Evolutionary conservation across 352 stramenopile species (phyloP).

Genomic region (Phytophthora quininea): DNA sequence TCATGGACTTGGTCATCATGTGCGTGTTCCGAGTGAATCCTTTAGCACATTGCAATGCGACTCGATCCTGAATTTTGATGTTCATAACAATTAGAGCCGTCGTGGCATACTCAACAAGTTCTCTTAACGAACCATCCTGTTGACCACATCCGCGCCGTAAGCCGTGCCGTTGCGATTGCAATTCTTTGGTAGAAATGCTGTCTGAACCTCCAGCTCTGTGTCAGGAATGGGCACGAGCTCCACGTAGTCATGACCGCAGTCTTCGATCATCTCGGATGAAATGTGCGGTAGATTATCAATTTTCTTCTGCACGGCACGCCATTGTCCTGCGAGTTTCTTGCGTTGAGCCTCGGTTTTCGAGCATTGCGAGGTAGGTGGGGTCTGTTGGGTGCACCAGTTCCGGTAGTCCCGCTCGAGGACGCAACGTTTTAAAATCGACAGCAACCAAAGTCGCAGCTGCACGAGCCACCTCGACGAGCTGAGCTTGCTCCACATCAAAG

Average conservation of each 20-base stretch:
- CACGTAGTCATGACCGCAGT: conserved; percentile 31
- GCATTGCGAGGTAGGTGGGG: not conserved
- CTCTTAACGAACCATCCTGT: conserved; percentile 40
- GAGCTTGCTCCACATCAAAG: conserved; percentile 3
- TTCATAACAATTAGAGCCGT: not conserved
- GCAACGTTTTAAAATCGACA: conserved; percentile 9
- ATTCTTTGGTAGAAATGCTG: conserved; percentile 74
- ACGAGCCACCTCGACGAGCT: not conserved
- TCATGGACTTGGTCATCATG: conserved; percentile 71
- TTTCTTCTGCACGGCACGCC: conserved; percentile 67
- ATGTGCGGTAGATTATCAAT: conserved; percentile 67
- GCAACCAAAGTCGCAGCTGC: not conserved
- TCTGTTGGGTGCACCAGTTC: conserved; percentile 1
- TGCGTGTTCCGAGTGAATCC: conserved; percentile 70
- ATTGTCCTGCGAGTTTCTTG: conserved; percentile 61
- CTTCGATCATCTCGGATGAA: conserved; percentile 66
- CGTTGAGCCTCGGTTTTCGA: not conserved
- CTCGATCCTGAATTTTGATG: conserved; percentile 63
- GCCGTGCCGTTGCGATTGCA: conserved; percentile 76
- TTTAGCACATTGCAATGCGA: conserved; percentile 60
- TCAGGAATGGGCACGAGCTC: conserved; percentile 55
- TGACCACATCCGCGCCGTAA: conserved; percentile 66
- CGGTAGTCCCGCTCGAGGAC: not conserved
- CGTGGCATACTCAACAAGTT: too few relatives aligned
- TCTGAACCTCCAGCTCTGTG: conserved; percentile 68